Percentiles rank a stretch among this genome's conserved stretches.
Evolutionary conservation across 129 eudicot species (phyloP).

Genomic region (Sambucus nigra): DNA sequence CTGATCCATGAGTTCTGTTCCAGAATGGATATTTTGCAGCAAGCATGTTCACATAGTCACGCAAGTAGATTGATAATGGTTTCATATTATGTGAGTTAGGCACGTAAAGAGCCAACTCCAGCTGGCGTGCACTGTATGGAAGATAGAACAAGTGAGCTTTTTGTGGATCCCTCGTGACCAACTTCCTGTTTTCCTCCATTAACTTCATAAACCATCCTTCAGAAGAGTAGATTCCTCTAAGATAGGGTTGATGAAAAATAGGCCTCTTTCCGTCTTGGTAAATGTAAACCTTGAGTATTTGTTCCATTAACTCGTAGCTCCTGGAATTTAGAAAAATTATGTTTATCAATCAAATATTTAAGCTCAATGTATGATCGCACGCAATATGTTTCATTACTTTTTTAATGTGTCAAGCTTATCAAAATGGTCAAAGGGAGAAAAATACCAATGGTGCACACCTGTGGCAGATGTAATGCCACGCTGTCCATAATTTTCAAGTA

Average conservation of each 20-base stretch:
- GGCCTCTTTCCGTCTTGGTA: slow-evolving; percentile 76
- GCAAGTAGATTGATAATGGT: slow-evolving; percentile 48
- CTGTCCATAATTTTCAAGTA: too few relatives aligned
- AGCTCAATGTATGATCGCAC: too few relatives aligned
- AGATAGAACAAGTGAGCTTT: slow-evolving; percentile 90
- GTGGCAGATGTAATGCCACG: too few relatives aligned
- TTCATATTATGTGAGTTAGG: slow-evolving; percentile 53
- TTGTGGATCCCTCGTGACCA: slow-evolving; percentile 65
- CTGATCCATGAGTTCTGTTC: slow-evolving; percentile 82
- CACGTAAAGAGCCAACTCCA: slow-evolving; percentile 53
- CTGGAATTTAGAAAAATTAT: slow-evolving; percentile 22
- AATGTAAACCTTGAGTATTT: slow-evolving; percentile 68
- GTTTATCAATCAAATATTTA: not conserved
- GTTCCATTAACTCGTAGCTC: slow-evolving; percentile 94
- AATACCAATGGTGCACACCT: too few relatives aligned
- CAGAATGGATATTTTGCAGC: slow-evolving; percentile 90
- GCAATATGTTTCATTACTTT: too few relatives aligned
- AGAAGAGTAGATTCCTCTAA: slow-evolving; percentile 79
- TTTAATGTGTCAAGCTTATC: too few relatives aligned
- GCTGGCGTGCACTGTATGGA: slow-evolving; percentile 88
- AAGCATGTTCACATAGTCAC: slow-evolving; percentile 63
- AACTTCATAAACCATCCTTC: slow-evolving; percentile 98
- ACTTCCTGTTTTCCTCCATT: slow-evolving; percentile 54
- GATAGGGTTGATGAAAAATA: slow-evolving; percentile 63
- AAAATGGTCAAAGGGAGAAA: too few relatives aligned